A percentile compares a stretch with the other conserved stretches of the same genome.
Evolutionary conservation across 2,329 filamentous ascomycete genomes (phyloP).

Genomic region (Fusarium ambrosium): DNA sequence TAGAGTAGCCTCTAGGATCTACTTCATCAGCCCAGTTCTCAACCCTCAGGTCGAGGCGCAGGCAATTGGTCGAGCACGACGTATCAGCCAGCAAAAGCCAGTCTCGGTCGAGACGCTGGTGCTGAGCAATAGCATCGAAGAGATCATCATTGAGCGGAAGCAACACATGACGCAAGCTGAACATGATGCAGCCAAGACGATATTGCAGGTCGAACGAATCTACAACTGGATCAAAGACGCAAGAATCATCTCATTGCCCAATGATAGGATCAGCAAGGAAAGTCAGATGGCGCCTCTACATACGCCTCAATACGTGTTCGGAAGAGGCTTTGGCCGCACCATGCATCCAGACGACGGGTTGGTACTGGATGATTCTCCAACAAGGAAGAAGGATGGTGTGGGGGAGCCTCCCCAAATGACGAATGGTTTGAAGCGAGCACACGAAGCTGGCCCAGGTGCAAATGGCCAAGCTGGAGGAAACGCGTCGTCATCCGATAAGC

Average conservation of each 20-base stretch:
- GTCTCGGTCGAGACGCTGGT: conserved; percentile 91
- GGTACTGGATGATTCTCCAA: conserved; percentile 47
- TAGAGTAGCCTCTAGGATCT: conserved; percentile 84
- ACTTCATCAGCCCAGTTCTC: conserved; percentile 90
- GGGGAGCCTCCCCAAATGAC: conserved; percentile 12
- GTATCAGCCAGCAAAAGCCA: conserved; percentile 84
- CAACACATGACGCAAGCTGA: conserved; percentile 80
- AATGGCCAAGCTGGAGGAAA: conserved; percentile 18
- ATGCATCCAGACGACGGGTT: conserved; percentile 63
- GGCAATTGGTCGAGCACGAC: conserved; percentile 89
- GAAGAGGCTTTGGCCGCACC: conserved; percentile 59
- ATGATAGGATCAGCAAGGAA: conserved; percentile 49
- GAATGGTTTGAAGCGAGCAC: conserved; percentile 45
- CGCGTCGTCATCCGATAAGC: conserved; percentile 23
- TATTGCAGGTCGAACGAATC: conserved; percentile 70
- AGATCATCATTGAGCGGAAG: conserved; percentile 82
- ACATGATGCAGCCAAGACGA: conserved; percentile 66
- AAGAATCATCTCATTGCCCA: conserved; percentile 56
- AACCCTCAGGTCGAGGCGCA: conserved; percentile 89
- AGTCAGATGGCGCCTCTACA: conserved; percentile 64
- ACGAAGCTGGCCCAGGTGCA: conserved; percentile 28
- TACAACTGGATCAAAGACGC: conserved; percentile 72
- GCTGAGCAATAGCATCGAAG: conserved; percentile 83
- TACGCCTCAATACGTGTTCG: conserved; percentile 64
- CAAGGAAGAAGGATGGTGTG: conserved; percentile 19